Evolutionary conservation across 78 protist genomes (phyloP).

Genomic region (Planoprotostelium fungivorum): DNA sequence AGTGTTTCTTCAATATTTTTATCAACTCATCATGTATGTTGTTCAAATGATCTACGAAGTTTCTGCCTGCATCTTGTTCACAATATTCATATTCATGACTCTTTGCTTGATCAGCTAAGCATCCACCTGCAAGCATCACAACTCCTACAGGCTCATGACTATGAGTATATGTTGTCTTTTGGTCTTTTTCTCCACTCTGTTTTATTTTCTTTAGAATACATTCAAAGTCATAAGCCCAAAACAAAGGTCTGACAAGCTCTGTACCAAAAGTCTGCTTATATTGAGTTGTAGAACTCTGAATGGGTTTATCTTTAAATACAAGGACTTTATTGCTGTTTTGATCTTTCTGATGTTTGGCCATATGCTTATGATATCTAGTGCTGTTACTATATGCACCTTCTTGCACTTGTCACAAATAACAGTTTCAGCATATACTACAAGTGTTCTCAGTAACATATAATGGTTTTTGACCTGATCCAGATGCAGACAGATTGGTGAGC

Average conservation of each 20-base stretch:
- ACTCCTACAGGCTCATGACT: conserved; percentile 1
- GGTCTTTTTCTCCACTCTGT: conserved; percentile 1
- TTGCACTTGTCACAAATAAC: too few species aligned
- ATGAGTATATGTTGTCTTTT: not conserved
- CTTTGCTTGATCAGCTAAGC: not conserved
- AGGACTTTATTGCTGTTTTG: too few species aligned
- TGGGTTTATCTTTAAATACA: too few species aligned
- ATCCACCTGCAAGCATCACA: conserved; percentile 1
- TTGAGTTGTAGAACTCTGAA: too few species aligned
- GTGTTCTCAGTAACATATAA: too few species aligned
- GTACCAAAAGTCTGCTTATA: not conserved
- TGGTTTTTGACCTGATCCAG: too few species aligned
- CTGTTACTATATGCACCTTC: too few species aligned
- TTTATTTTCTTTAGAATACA: not conserved
- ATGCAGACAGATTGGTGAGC: too few species aligned
- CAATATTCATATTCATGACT: not conserved
- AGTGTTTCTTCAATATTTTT: not conserved
- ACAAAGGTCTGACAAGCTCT: conserved; percentile 1
- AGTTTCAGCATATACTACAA: too few species aligned
- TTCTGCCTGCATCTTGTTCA: not conserved
- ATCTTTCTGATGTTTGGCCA: too few species aligned
- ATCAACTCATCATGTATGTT: not conserved
- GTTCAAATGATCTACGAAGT: not conserved
- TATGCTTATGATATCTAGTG: too few species aligned
- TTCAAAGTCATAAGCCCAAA: not conserved